Evolutionary conservation across 805 yeast genomes (phyloP), one percentile per base, ranked within the genome.

Genomic region (Ogataea glucozyma): DNA sequence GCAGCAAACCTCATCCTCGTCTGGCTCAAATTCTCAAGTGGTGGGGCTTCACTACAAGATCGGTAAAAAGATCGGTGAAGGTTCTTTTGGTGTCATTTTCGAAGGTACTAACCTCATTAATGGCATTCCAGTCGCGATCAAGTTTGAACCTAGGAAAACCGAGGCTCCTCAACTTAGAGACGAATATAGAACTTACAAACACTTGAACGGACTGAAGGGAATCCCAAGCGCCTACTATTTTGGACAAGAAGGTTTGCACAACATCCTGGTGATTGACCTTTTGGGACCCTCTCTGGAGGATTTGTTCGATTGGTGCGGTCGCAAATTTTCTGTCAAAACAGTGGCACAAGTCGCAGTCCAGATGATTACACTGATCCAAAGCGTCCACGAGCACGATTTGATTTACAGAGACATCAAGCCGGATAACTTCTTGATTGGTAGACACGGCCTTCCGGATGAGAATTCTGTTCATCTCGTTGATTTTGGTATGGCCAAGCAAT

Each of bases 401-500:
- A 93, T 93, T 51, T 93, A 90, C 67, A 79, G 99, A 60, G 99
- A 93, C 67, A 93, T 93, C 65, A 93, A 93, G 66, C 99, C 99
- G 1, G 99, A 93, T 65, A 93, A 93, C 70, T 93, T 93, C 56
- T 73, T 93, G 52, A 88, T 93, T 57, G 98, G 98, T 13, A 80
- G 89, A 59, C 95, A 93, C 10, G 85, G 83, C 32, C 76, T 88
- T 31, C 80, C 86, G 12, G 86, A 87, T 56, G 95, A 90, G 44
- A 89, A 90, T 62, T 75, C 77, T 44, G 87, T 93, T 40, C 89
- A 88, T 67, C 74, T 93, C 49, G 95, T 93, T 42, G 99, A 93
- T 68, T 93, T 93, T 63, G 99, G 99, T 51, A 93, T 93, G 98
- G 98, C 98, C 22, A 93, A 93, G 67, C 95, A 88, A 61, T 93